A percentile compares a stretch with the other conserved stretches of the same genome.
These are phyloP conservation scores for Capronia epimyces DNA, from an alignment of 2,329 filamentous ascomycete species.

Conservation along the genomic window DNA sequence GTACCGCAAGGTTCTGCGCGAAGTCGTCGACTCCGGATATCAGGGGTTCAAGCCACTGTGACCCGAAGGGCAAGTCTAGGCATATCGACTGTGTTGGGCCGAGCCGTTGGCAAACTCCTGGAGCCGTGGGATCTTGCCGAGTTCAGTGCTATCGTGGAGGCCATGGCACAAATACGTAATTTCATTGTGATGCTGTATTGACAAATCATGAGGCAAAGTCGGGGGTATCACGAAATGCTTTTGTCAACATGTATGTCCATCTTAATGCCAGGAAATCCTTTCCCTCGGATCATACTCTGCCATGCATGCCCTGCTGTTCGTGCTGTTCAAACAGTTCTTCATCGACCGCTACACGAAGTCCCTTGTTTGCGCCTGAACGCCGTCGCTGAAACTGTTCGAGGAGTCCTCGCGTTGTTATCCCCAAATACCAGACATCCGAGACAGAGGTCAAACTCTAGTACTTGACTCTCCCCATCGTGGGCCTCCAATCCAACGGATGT, in stretches of 20 bases:
- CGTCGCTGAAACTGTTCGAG: conserved; percentile 10
- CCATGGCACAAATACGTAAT: too few species aligned
- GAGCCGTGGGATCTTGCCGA: too few species aligned
- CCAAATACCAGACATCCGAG: neutral
- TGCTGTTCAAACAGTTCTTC: neutral
- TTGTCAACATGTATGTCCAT: neutral
- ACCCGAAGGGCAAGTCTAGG: too few species aligned
- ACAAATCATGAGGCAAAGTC: neutral
- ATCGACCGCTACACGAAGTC: neutral
- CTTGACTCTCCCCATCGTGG: conserved; percentile 69
- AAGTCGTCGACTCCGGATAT: conserved; percentile 3
- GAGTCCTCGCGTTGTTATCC: neutral
- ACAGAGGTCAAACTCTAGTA: conserved; percentile 45
- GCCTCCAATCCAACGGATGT: conserved; percentile 89
- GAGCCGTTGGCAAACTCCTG: too few species aligned
- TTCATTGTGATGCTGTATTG: neutral
- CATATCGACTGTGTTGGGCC: neutral
- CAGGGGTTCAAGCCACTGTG: conserved; percentile 1
- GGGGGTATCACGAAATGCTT: neutral
- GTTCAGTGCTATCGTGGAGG: too few species aligned
- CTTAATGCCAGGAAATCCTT: neutral
- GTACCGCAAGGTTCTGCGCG: conserved; percentile 2
- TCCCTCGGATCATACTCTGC: too few species aligned
- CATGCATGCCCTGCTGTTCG: neutral
- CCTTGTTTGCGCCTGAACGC: conserved; percentile 8